These are phyloP conservation scores for Prosopis cineraria DNA, from an alignment of 306 rosid species.

Conservation along the genomic window DNA sequence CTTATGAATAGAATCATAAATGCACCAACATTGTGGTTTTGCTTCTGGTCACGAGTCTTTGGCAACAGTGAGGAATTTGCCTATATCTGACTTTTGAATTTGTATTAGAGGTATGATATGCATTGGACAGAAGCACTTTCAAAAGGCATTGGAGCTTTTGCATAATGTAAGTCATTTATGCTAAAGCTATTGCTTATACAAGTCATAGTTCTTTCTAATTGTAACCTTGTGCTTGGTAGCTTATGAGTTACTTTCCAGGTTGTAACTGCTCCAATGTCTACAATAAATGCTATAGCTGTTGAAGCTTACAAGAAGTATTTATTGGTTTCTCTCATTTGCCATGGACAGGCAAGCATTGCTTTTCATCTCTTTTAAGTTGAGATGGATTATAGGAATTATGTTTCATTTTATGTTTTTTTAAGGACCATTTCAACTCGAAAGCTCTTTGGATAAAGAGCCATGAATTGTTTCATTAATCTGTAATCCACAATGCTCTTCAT, in stretches of 20 bases:
- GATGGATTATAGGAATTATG: neutral
- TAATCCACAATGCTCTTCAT: neutral
- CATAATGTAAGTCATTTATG: conserved; percentile 65
- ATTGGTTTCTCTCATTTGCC: conserved; percentile 82
- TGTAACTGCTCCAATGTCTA: conserved; percentile 91
- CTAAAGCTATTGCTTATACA: conserved; percentile 15
- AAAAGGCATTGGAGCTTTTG: conserved; percentile 89
- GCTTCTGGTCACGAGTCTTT: conserved; percentile 22
- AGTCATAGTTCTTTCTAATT: conserved; percentile 24
- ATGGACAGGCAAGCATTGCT: conserved; percentile 70
- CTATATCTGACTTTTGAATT: conserved; percentile 38
- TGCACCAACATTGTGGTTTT: conserved; percentile 17
- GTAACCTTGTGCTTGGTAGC: conserved; percentile 23
- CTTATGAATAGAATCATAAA: neutral
- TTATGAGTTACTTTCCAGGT: conserved; percentile 58
- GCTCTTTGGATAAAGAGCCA: neutral
- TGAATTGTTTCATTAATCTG: neutral
- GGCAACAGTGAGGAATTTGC: conserved; percentile 16
- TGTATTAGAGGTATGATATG: conserved; percentile 87
- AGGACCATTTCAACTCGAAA: neutral
- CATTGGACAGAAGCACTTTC: conserved; percentile 81
- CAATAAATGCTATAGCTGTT: conserved; percentile 75
- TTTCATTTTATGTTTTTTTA: neutral
- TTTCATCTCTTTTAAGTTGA: conserved; percentile 4
- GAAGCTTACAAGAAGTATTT: conserved; percentile 94